A percentile compares a stretch with the other conserved stretches of the same genome.
These are phyloP conservation scores for Clonostachys solani DNA, from an alignment of 2,329 filamentous ascomycete genomes.

Conservation along the genomic window DNA sequence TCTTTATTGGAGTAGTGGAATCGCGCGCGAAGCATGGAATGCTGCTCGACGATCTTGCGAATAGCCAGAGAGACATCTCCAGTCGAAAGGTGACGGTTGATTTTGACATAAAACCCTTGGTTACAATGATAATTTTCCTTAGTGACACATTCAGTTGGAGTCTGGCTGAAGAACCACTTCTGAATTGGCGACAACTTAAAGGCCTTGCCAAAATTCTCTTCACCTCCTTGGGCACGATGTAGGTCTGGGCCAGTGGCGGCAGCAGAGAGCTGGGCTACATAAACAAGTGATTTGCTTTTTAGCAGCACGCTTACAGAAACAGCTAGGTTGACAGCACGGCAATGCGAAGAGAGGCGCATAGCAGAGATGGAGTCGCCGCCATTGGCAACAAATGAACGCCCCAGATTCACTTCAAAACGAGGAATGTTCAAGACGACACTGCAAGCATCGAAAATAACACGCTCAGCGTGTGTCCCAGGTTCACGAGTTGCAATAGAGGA, in stretches of 20 bases:
- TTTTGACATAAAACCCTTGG: slow-evolving; percentile 7
- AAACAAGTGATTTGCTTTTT: slow-evolving; percentile 11
- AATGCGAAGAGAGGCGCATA: slow-evolving; percentile 34
- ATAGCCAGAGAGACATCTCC: not conserved
- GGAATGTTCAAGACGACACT: slow-evolving; percentile 31
- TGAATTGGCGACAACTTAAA: slow-evolving; percentile 9
- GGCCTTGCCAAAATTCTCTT: slow-evolving; percentile 37
- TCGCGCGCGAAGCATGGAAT: slow-evolving; percentile 9
- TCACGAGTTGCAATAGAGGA: slow-evolving; percentile 8
- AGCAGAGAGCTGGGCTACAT: slow-evolving; percentile 13
- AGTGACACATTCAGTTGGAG: not conserved
- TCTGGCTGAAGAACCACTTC: slow-evolving; percentile 2
- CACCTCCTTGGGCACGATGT: slow-evolving; percentile 9
- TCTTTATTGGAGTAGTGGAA: not conserved
- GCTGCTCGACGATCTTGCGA: slow-evolving; percentile 2
- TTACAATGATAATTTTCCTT: slow-evolving; percentile 4
- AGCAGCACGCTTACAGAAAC: slow-evolving; percentile 24
- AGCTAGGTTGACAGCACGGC: slow-evolving; percentile 17
- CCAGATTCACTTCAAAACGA: slow-evolving; percentile 15
- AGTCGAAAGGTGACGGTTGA: not conserved
- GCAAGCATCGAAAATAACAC: slow-evolving; percentile 23
- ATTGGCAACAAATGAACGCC: slow-evolving; percentile 27
- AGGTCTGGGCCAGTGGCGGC: not conserved
- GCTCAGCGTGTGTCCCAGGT: slow-evolving; percentile 1
- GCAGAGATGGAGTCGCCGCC: slow-evolving; percentile 37